Conservation (phyloP, 306 rosid genomes). For the Fragaria vesca region DNA sequence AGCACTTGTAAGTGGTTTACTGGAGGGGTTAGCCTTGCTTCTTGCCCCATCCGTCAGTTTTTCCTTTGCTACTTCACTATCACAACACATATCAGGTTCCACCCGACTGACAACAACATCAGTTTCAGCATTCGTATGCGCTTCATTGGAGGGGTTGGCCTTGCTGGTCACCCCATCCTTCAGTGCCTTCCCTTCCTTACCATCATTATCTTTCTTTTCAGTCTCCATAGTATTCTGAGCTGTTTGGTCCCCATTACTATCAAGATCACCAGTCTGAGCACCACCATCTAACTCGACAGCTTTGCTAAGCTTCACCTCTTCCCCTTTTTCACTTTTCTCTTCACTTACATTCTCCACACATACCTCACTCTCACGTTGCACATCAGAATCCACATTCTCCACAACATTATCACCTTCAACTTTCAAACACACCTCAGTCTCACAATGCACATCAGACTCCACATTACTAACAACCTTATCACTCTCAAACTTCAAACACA, state of each 20-base stretch:
- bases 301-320: constrained; percentile 3
- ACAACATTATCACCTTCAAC: not conserved
- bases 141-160: not conserved
- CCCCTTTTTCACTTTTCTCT: constrained; percentile 14
- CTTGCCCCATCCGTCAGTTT: not conserved
- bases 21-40: constrained; percentile 8
- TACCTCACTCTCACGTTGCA: not conserved
- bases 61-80: constrained; percentile 7
- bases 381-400: not conserved
- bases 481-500: constrained; percentile 7
- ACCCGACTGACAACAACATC: constrained; percentile 8
- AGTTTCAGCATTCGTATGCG: not conserved
- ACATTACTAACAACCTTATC: not conserved
- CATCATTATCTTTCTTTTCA: constrained; percentile 3
- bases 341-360: constrained; percentile 7
- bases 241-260: constrained; percentile 11
- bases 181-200: constrained; percentile 5
- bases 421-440: constrained; percentile 14
- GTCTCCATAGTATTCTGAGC: not conserved
- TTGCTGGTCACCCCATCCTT: not conserved
- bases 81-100: not conserved
- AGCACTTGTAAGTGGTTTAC: not conserved
- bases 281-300: not conserved
- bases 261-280: not conserved
- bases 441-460: not conserved